Evolutionary conservation across 495 filamentous ascomycete species (phyloP).

Genomic region (Neurospora hispaniola): DNA sequence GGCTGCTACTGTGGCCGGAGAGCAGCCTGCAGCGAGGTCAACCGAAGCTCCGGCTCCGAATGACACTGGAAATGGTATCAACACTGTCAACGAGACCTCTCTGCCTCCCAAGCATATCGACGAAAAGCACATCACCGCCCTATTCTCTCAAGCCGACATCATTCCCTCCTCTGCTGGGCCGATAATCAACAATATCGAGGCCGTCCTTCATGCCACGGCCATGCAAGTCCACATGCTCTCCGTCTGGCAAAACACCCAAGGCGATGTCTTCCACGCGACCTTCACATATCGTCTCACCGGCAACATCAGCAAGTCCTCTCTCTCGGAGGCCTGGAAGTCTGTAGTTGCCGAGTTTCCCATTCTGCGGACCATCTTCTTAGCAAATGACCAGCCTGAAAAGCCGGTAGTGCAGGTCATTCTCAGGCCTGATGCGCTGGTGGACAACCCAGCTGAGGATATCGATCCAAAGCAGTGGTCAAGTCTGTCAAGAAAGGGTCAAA

Average conservation of each 20-base stretch:
- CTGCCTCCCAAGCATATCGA: not conserved
- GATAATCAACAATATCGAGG: conserved; percentile 29
- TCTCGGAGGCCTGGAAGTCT: conserved; percentile 44
- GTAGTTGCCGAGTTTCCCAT: conserved; percentile 45
- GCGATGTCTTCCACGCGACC: conserved; percentile 49
- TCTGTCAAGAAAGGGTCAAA: conserved; percentile 1
- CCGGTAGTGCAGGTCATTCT: conserved; percentile 44
- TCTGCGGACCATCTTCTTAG: conserved; percentile 51
- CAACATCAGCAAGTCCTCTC: conserved; percentile 19
- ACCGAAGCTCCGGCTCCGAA: not conserved
- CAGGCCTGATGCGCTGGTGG: not conserved
- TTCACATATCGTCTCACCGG: conserved; percentile 44
- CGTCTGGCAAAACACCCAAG: conserved; percentile 53
- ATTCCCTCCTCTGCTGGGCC: not conserved
- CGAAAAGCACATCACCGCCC: not conserved
- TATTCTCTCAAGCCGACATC: not conserved
- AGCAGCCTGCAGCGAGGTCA: not conserved
- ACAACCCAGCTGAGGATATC: not conserved
- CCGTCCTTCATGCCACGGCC: conserved; percentile 50
- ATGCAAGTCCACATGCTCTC: conserved; percentile 65
- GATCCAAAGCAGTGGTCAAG: not conserved
- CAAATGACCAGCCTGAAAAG: conserved; percentile 28
- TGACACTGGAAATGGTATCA: not conserved
- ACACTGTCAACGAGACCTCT: not conserved
- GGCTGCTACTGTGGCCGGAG: not conserved